phyloP scores from a whole-genome alignment of 2,329 filamentous ascomycete genomes.

The Sclerotinia minor region DNA sequence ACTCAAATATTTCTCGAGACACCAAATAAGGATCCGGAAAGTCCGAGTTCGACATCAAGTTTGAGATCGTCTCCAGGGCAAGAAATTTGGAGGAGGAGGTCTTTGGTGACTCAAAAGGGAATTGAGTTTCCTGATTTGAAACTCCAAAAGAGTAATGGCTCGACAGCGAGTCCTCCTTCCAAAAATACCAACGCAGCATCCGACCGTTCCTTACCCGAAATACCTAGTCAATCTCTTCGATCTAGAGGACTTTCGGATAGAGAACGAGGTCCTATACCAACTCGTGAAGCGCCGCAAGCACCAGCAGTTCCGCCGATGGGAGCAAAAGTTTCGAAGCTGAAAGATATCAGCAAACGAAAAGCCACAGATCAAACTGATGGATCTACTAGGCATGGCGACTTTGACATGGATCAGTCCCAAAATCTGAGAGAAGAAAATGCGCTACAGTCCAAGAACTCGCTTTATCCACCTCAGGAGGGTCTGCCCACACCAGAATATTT shows the following conservation, averaged over 20 bases:
- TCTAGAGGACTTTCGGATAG: conserved; percentile 28
- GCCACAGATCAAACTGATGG: conserved; percentile 26
- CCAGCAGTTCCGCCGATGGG: conserved; percentile 36
- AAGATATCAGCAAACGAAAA: conserved; percentile 34
- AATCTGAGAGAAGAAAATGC: not conserved
- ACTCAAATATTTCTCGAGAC: conserved; percentile 22
- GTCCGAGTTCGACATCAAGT: conserved; percentile 27
- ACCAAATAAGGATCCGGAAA: conserved; percentile 25
- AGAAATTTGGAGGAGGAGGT: conserved; percentile 40
- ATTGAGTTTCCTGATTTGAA: conserved; percentile 38
- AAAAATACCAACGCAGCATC: conserved; percentile 30
- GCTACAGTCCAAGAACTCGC: not conserved
- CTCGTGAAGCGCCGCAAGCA: conserved; percentile 37
- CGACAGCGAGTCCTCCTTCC: conserved; percentile 36
- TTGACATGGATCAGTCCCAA: not conserved
- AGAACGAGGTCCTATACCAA: conserved; percentile 38
- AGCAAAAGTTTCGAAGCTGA: conserved; percentile 39
- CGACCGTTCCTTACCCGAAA: conserved; percentile 29
- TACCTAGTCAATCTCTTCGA: conserved; percentile 30
- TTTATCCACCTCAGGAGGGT: conserved; percentile 22
- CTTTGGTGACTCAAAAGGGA: conserved; percentile 35
- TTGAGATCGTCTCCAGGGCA: conserved; percentile 31
- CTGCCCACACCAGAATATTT: conserved; percentile 37
- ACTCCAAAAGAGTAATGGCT: conserved; percentile 40
- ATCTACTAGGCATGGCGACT: not conserved